phyloP scores from a whole-genome alignment of 2,329 filamentous ascomycete genomes.

The Teratosphaeria nubilosa region DNA sequence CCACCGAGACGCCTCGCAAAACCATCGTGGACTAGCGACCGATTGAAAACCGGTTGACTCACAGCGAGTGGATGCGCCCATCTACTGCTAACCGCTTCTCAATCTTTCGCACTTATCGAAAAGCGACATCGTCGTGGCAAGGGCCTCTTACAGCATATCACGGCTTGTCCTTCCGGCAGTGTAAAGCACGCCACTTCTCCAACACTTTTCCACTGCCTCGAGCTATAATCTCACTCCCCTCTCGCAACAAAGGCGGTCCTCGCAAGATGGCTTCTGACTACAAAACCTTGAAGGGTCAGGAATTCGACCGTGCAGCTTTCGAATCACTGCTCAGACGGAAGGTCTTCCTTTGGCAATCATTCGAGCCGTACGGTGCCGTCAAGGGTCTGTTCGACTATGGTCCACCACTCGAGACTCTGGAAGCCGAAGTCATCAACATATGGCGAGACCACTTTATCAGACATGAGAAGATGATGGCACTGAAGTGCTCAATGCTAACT shows the following conservation, averaged over 20 bases:
- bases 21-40: neutral
- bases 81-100: neutral
- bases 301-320: conserved; percentile 71
- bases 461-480: conserved; percentile 89
- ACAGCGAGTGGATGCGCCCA: neutral
- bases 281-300: conserved; percentile 73
- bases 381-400: conserved; percentile 76
- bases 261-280: conserved; percentile 40
- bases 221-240: neutral
- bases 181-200: neutral
- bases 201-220: neutral
- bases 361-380: conserved; percentile 66
- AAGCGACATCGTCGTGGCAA: neutral
- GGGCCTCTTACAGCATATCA: neutral
- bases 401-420: conserved; percentile 74
- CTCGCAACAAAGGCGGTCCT: neutral
- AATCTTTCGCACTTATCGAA: neutral
- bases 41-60: neutral
- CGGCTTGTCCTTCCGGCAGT: neutral
- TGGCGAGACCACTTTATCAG: conserved; percentile 93
- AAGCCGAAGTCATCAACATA: conserved; percentile 76
- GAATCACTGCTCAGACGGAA: conserved; percentile 80
- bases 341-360: conserved; percentile 89
- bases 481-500: conserved; percentile 89
- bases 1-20: neutral